These are phyloP conservation scores for Pichia exigua DNA, from an alignment of 805 yeast genomes.

Conservation along the genomic window DNA sequence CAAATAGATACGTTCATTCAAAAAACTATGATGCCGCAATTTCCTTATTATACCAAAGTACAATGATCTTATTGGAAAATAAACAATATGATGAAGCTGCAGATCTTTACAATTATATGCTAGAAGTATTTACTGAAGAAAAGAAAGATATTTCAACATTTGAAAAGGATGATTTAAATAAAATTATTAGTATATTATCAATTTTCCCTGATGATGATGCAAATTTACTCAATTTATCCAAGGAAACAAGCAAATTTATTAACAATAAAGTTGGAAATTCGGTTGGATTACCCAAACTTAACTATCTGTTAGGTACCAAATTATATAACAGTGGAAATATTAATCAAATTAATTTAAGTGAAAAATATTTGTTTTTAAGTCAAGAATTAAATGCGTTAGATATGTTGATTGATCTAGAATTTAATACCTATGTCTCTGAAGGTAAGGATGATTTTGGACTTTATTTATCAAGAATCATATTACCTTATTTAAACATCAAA, in stretches of 20 bases:
- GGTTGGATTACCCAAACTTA: conserved; percentile 70
- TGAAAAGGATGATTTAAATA: conserved; percentile 23
- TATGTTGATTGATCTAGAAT: conserved; percentile 29
- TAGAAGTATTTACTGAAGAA: conserved; percentile 57
- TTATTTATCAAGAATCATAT: conserved; percentile 46
- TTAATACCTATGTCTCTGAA: conserved; percentile 28
- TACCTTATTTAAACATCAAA: conserved; percentile 64
- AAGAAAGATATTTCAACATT: conserved; percentile 28
- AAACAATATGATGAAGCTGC: conserved; percentile 74
- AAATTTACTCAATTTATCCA: conserved; percentile 57
- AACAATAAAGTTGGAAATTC: conserved; percentile 38
- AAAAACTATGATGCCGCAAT: conserved; percentile 64
- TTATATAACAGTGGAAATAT: conserved; percentile 33
- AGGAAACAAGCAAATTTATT: conserved; percentile 64
- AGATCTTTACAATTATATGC: conserved; percentile 63
- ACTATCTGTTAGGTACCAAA: conserved; percentile 65
- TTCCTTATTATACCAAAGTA: conserved; percentile 64
- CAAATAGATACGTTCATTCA: conserved; percentile 70
- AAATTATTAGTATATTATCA: conserved; percentile 35
- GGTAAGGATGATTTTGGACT: conserved; percentile 24
- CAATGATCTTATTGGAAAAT: conserved; percentile 58
- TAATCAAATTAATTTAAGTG: conserved; percentile 22
- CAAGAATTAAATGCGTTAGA: conserved; percentile 17
- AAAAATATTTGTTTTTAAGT: conserved; percentile 22
- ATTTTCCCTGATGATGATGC: conserved; percentile 46